Evolutionary conservation across 2,329 filamentous ascomycete species (phyloP), one percentile per base, ranked within the genome.

Genomic region (Cladosporium sp.): DNA sequence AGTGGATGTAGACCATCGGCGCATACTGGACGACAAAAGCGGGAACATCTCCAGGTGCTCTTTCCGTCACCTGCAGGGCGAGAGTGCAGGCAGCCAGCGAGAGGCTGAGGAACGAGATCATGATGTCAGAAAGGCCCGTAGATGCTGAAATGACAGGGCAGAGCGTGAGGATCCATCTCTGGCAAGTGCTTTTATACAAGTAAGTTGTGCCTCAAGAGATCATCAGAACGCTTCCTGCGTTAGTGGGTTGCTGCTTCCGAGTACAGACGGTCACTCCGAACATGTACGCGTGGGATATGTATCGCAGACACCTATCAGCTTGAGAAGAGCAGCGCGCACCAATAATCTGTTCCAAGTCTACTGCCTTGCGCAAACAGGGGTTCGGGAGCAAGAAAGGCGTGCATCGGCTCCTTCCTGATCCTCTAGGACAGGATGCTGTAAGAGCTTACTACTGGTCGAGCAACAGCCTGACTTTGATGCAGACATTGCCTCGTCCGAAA

Each of bases 51-150:
- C 60, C 37, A 12, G 56, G 56, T 3, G 47, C 37, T 22, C 55
- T 22, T 4, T 37, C 19, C 12, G 10, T 9, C 8, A 48, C 20
- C 12, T 19, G 42, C 22, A 42, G 15, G 13, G 55, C 45, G n/a
- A 34, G 22, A 7, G 40, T 15, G 19, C 22, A 25, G 3, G 22
- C 20, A 7, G 52, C 20, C 17, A 32, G 37, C n/a, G 19, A 22
- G 8, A 56, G 28, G 19, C 44, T 9, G 9, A 20, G 4, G 52
- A 48, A 47, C 5, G 17, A 24, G 3, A 42, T n/a, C 50, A 53
- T 53, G n/a, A 70, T 91, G 70, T 83, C 75, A 67, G 78, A 81
- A 58, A 83, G 88, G 73, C 68, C 90, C 63, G 83, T 84, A 62
- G 75, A 85, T 7, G 68, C 9, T 17, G 13, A 12, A 50, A 9